Conservation (phyloP, 306 rosid species). For the Aeschynomene evenia region DNA sequence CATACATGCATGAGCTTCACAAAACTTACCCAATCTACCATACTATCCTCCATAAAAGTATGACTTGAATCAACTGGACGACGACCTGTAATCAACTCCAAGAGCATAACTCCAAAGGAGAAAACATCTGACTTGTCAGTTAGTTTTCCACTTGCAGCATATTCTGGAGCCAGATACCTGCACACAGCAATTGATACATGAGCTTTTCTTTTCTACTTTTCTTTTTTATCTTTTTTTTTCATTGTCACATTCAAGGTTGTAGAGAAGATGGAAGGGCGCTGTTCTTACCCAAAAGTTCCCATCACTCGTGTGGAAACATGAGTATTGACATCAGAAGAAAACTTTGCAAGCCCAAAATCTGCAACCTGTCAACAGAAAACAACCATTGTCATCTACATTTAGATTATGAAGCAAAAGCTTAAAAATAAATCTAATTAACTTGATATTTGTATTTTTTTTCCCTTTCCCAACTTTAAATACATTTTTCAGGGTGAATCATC, state of each 20-base stretch:
- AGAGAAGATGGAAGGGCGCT: slow-evolving; percentile 23
- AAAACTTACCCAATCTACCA: slow-evolving; percentile 92
- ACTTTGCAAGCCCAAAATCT: slow-evolving; percentile 93
- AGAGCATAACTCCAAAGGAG: slow-evolving; percentile 91
- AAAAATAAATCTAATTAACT: too few species aligned
- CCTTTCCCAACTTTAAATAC: neutral
- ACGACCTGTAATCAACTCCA: slow-evolving; percentile 85
- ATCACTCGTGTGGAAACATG: slow-evolving; percentile 97
- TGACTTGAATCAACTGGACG: slow-evolving; percentile 74
- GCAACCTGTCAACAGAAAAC: slow-evolving; percentile 65
- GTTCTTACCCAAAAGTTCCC: slow-evolving; percentile 95
- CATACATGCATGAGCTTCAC: neutral
- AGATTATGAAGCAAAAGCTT: neutral
- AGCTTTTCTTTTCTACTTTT: too few species aligned
- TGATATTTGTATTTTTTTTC: too few species aligned
- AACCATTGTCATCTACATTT: neutral
- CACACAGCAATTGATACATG: slow-evolving; percentile 26
- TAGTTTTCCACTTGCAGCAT: slow-evolving; percentile 93
- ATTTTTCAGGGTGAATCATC: neutral
- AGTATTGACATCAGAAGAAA: slow-evolving; percentile 76
- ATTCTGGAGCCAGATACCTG: slow-evolving; percentile 97
- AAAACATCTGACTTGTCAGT: slow-evolving; percentile 93
- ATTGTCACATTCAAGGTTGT: slow-evolving; percentile 2
- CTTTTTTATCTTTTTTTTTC: neutral
- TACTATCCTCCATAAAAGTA: slow-evolving; percentile 75